A percentile compares a stretch with the other conserved stretches of the same genome.
Evolutionary conservation across 331 rosid genomes (phyloP).

Genomic region (Saraca asoca): DNA sequence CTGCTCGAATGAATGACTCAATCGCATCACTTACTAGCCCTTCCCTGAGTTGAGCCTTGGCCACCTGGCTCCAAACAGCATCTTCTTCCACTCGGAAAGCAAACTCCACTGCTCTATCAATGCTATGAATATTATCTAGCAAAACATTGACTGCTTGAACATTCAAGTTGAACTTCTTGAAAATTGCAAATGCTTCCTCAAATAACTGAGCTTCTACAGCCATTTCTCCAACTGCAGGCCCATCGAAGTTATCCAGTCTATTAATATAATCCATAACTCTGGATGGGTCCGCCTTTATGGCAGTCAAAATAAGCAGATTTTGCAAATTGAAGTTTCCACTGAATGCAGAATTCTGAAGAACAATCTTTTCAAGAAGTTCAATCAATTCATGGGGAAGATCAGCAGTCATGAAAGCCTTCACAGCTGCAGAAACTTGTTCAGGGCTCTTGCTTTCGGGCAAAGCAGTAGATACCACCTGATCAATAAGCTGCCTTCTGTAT

Average conservation of each 20-base stretch:
- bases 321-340: slow-evolving; percentile 98
- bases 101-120: slow-evolving; percentile 96
- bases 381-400: slow-evolving; percentile 97
- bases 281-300: slow-evolving; percentile 95
- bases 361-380: slow-evolving; percentile 99
- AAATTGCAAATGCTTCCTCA: slow-evolving; percentile 93
- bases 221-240: slow-evolving; percentile 98
- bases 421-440: slow-evolving; percentile 98
- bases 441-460: slow-evolving; percentile 99
- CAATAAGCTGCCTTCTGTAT: slow-evolving; percentile 92
- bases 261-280: slow-evolving; percentile 98
- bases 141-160: slow-evolving; percentile 97
- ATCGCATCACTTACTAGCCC: slow-evolving; percentile 97
- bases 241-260: slow-evolving; percentile 97
- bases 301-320: slow-evolving; percentile 92
- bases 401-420: slow-evolving; percentile 99
- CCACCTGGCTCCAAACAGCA: slow-evolving; percentile 99
- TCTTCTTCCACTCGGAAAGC: slow-evolving; percentile 99
- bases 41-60: slow-evolving; percentile 95
- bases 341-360: slow-evolving; percentile 98
- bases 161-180: slow-evolving; percentile 97
- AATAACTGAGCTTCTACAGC: slow-evolving; percentile 91
- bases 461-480: slow-evolving; percentile 98
- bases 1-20: slow-evolving; percentile 95
- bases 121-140: slow-evolving; percentile 81